A percentile compares a stretch with the other conserved stretches of the same genome.
Evolutionary conservation across 2,329 filamentous ascomycete genomes (phyloP).

Genomic region (Epichloe elymi): DNA sequence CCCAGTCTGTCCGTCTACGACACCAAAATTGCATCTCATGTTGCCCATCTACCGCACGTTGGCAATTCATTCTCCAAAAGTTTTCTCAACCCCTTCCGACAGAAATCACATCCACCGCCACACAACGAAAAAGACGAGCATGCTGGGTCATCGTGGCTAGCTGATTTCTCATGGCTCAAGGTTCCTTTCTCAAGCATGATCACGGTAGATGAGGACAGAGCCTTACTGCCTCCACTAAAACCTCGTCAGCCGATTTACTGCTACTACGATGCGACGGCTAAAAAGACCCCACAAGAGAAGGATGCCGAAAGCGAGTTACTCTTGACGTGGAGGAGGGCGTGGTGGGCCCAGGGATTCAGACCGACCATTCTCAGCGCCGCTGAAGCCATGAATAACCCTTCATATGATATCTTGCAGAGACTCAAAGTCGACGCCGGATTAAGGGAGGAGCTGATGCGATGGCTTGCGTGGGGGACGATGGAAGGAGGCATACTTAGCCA

Average conservation of each 20-base stretch:
- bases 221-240: slow-evolving; percentile 65
- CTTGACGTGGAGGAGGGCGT: slow-evolving; percentile 79
- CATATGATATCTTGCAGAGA: slow-evolving; percentile 58
- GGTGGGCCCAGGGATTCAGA: slow-evolving; percentile 89
- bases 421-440: slow-evolving; percentile 47
- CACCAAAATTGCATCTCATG: slow-evolving; percentile 34
- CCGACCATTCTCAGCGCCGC: slow-evolving; percentile 67
- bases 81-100: slow-evolving; percentile 50
- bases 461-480: slow-evolving; percentile 91
- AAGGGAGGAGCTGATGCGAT: slow-evolving; percentile 62
- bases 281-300: slow-evolving; percentile 49
- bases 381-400: slow-evolving; percentile 72
- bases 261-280: slow-evolving; percentile 63
- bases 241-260: slow-evolving; percentile 71
- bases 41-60: slow-evolving; percentile 10
- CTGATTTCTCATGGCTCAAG: slow-evolving; percentile 79
- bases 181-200: slow-evolving; percentile 71
- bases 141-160: slow-evolving; percentile 72
- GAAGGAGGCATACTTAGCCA: slow-evolving; percentile 69
- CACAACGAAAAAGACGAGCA: slow-evolving; percentile 67
- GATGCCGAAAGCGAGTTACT: slow-evolving; percentile 69
- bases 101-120: slow-evolving; percentile 56
- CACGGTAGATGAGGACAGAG: slow-evolving; percentile 67
- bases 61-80: slow-evolving; percentile 30
- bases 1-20: slow-evolving; percentile 37